Evolutionary conservation across 257 asterid species (phyloP).

Genomic region (Forsythia viridissima): DNA sequence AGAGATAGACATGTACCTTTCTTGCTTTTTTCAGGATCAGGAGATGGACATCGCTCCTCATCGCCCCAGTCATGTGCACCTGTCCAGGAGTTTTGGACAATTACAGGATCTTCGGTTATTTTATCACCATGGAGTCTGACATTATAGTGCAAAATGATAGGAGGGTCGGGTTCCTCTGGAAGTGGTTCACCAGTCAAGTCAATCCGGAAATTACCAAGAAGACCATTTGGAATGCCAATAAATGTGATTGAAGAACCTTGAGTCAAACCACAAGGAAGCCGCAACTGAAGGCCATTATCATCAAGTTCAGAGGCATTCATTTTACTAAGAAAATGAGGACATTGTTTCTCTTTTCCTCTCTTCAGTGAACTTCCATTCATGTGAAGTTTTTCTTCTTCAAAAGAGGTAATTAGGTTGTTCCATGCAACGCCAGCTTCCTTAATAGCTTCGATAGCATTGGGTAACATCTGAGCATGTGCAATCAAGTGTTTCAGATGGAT

Average conservation of each 20-base stretch:
- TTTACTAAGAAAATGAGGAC: constrained; percentile 91
- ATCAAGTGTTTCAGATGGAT: constrained; percentile 57
- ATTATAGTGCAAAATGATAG: constrained; percentile 87
- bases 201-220: constrained; percentile 81
- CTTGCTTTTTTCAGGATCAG: constrained; percentile 55
- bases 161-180: constrained; percentile 99
- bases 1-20: constrained; percentile 50
- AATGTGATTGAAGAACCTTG: constrained; percentile 96
- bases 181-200: constrained; percentile 92
- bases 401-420: constrained; percentile 69
- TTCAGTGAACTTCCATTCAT: constrained; percentile 57
- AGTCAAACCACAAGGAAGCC: constrained; percentile 92
- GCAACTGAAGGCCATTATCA: constrained; percentile 58
- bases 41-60: constrained; percentile 91
- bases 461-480: constrained; percentile 64
- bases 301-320: constrained; percentile 72
- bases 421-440: constrained; percentile 86
- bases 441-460: constrained; percentile 82
- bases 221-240: constrained; percentile 91
- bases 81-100: constrained; percentile 98
- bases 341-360: constrained; percentile 88
- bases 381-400: constrained; percentile 64
- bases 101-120: constrained; percentile 88
- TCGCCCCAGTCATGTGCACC: constrained; percentile 95
- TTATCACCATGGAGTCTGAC: constrained; percentile 91